Percentiles rank a stretch among this genome's conserved stretches.
These are phyloP conservation scores for Daedalea quercina DNA, from an alignment of 768 basidiomycete genomes.

Conservation along the genomic window DNA sequence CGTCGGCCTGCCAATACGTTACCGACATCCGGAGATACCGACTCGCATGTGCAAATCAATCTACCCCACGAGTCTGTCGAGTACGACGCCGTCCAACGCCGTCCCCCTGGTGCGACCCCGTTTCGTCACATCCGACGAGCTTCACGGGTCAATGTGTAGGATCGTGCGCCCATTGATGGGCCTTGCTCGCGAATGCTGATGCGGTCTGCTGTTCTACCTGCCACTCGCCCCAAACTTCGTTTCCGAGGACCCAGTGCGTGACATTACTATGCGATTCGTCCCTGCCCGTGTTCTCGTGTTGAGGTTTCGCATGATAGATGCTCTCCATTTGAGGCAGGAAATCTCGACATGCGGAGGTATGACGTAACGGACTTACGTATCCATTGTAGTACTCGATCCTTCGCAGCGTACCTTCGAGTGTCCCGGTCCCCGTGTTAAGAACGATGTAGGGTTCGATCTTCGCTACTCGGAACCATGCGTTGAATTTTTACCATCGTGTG, in stretches of 20 bases:
- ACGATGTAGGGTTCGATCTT: slow-evolving; percentile 54
- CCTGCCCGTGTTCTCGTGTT: slow-evolving; percentile 47
- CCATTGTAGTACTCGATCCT: slow-evolving; percentile 64
- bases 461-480: slow-evolving; percentile 44
- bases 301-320: slow-evolving; percentile 46
- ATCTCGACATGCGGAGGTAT: not conserved
- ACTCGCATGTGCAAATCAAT: slow-evolving; percentile 17
- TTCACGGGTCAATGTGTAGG: slow-evolving; percentile 49
- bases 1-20: not conserved
- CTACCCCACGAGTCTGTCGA: slow-evolving; percentile 19
- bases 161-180: slow-evolving; percentile 56
- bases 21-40: not conserved
- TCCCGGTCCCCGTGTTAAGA: slow-evolving; percentile 60
- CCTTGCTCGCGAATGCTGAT: slow-evolving; percentile 47
- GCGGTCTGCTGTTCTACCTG: slow-evolving; percentile 53
- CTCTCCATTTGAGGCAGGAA: not conserved
- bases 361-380: slow-evolving; percentile 20
- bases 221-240: slow-evolving; percentile 54
- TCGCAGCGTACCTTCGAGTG: slow-evolving; percentile 49
- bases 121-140: slow-evolving; percentile 47
- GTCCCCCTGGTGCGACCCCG: slow-evolving; percentile 31
- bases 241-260: slow-evolving; percentile 36
- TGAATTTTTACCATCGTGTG: slow-evolving; percentile 34
- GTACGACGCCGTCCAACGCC: slow-evolving; percentile 31
- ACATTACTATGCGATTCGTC: slow-evolving; percentile 46